Base-by-base conservation (phyloP, 2,329 filamentous ascomycete species). In the Metarhizium guizhouense region DNA sequence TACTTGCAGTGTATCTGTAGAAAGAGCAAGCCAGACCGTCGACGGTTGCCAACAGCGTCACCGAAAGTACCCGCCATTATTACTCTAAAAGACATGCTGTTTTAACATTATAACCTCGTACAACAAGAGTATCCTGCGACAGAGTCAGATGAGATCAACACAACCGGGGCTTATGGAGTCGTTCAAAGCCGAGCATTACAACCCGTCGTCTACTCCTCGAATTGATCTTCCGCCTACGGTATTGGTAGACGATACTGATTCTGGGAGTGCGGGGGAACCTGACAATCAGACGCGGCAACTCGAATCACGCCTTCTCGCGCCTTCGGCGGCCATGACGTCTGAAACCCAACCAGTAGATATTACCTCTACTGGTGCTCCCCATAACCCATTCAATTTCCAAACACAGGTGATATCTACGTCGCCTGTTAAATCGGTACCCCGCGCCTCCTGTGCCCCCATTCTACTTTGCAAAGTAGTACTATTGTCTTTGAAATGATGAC, bases 371-470 rank as follows among this genome's bases (percentile, higher is more conserved):
- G 18, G 14, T 32, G 58, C 67, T 16, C 69, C 68, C 16, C 75
- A 74, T 56, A 88, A 85, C 61, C 93, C 93, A 0, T 97, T 99
- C 82, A 97, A 97, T 73, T 97, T 97, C 72, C 84, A 95, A 73
- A 88, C 93, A 1, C 86, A 88, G 67, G 80, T 85, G 49, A 86
- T 91, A 67, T 85, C 87, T 16, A 87, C 87, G 59, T 79, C 80
- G 18, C 87, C 88, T 3, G 81, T 91, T 56, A 93, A 91, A 76
- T 87, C 89, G 61, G 87, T 91, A 75, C 10, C 2, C 11, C 45
- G 4, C 13, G 14, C 14, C 20, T 48, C 13, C 32, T 34, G 6
- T 34, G 10, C 32, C 10, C 45, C 45, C 45, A 6, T 48, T 8
- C 13, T 48, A 29, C 7, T 16, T 45, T 13, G n/a, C 8, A 40